Base-by-base conservation (phyloP, 371 early-diverging fungal genomes). In the Rhizopus arrhizus region DNA sequence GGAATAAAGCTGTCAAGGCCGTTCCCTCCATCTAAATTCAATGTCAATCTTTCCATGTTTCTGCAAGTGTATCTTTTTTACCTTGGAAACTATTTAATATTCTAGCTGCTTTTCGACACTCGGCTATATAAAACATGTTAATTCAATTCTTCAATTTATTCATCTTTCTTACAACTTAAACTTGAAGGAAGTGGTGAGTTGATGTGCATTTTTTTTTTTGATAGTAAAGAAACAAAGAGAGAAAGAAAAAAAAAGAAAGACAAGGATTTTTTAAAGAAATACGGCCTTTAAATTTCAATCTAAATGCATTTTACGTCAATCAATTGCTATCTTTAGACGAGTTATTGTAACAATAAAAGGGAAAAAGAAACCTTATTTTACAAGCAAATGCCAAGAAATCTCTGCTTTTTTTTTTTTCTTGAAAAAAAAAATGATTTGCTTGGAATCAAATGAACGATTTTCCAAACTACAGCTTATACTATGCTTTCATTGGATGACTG, bases 1-100 rank as follows among this genome's bases (percentile, higher is more conserved):
- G 90, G 90, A 57, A 91, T 90, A 28, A 82, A 65, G 47, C 75
- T 70, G 62, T 89, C 89, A 2, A 81, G 56, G 0, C 81, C 83
- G 46, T 67, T 75, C 38, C 79, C 84, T 10, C 61, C 61, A 54
- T 76, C 65, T 70, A 69, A 57, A 46, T 29, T 33, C 28, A 48
- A 29, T n/a, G 13, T 3, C 5, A 3, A 31, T 40, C 35, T 33
- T n/a, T 34, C 9, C 13, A 47, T 36, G 7, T 46, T 28, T 5
- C 29, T 22, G n/a, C 38, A 15, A 11, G 1, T 22, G 22, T 22
- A 22, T 22, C 22, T 22, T 22, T 51, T 12, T 73, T 62, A 72
- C 79, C 73, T 38, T 69, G 79, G 53, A 88, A 89, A 48, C 72
- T 58, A 51, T 75, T 76, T 33, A 89, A 68, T 47, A 87, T 87